Evolutionary conservation across 306 rosid genomes (phyloP).

Genomic region (Geum urbanum): DNA sequence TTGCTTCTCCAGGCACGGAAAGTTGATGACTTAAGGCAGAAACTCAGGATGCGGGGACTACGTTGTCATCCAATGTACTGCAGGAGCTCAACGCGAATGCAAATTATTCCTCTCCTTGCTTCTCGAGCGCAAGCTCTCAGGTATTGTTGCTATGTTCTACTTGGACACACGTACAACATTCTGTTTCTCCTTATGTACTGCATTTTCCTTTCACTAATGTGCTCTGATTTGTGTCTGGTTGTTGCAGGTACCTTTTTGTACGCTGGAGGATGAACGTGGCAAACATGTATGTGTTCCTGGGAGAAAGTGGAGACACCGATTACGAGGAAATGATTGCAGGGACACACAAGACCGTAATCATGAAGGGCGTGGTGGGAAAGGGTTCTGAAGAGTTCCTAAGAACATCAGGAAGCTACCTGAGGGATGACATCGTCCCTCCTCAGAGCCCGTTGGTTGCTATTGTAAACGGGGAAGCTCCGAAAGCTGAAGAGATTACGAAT

Average conservation of each 20-base stretch:
- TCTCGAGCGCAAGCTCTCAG: conserved; percentile 75
- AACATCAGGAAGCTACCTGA: conserved; percentile 69
- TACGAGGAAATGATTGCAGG: conserved; percentile 85
- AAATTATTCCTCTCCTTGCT: conserved; percentile 59
- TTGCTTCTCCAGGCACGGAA: conserved; percentile 40
- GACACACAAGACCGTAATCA: conserved; percentile 68
- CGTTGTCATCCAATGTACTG: conserved; percentile 76
- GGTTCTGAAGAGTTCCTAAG: conserved; percentile 62
- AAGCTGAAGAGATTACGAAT: conserved; percentile 36
- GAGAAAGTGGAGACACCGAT: conserved; percentile 84
- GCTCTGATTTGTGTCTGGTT: background rate
- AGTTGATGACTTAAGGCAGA: conserved; percentile 67
- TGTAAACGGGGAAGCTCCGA: conserved; percentile 27
- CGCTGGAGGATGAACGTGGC: conserved; percentile 83
- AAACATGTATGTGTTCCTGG: conserved; percentile 76
- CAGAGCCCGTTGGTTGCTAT: conserved; percentile 49
- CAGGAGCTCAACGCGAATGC: conserved; percentile 53
- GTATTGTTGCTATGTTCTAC: conserved; percentile 18
- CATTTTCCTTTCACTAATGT: background rate
- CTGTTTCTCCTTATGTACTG: background rate
- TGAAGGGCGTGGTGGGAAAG: conserved; percentile 57
- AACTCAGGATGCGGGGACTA: conserved; percentile 67
- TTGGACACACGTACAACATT: background rate
- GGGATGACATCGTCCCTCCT: conserved; percentile 61
- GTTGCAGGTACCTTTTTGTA: conserved; percentile 71